phyloP scores from a whole-genome alignment of 768 basidiomycete genomes.

The Tulasnella sp. region DNA sequence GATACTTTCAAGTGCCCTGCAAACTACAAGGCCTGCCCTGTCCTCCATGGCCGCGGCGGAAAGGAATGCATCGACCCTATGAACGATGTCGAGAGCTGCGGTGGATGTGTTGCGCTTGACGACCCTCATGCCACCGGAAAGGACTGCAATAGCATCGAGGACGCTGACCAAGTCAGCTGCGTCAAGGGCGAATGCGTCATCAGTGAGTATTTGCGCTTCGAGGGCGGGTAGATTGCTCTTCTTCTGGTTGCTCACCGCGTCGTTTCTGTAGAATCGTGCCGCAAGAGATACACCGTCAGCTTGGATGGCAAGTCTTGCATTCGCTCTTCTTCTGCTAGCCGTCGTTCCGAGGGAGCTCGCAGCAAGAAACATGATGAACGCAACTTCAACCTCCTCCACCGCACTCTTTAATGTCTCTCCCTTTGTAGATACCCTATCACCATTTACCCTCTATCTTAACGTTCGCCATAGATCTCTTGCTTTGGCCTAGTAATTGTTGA shows the following conservation, averaged over 20 bases:
- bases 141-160: constrained; percentile 46
- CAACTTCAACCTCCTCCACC: neutral
- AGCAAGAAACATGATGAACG: neutral
- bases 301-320: constrained; percentile 6
- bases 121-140: constrained; percentile 32
- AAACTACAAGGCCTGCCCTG: neutral
- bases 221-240: neutral
- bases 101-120: constrained; percentile 10
- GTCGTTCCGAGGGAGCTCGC: neutral
- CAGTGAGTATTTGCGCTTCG: constrained; percentile 35
- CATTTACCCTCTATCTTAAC: too few species aligned
- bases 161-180: constrained; percentile 42
- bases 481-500: neutral
- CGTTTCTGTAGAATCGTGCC: neutral
- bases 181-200: constrained; percentile 39
- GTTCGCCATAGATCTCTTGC: neutral
- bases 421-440: too few species aligned
- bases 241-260: neutral
- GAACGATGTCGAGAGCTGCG: constrained; percentile 14
- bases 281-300: neutral
- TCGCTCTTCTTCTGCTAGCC: neutral
- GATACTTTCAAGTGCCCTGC: neutral
- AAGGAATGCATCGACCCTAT: constrained; percentile 8
- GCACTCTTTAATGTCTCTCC: neutral
- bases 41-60: constrained; percentile 7